phyloP scores from a whole-genome alignment of 106 monocot species.

The Dendrobium officinale region DNA sequence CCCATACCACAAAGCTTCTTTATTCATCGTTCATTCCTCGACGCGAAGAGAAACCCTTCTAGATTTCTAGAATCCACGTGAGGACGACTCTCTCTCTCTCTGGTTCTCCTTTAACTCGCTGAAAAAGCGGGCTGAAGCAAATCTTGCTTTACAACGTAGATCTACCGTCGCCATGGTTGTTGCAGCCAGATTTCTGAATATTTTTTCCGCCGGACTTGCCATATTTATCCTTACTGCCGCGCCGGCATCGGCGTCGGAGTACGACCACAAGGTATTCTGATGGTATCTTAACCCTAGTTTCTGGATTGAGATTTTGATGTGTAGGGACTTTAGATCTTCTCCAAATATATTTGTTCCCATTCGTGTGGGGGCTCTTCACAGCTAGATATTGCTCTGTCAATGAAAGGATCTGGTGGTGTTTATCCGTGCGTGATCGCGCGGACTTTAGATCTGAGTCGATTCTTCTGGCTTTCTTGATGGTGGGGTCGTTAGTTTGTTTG shows the following conservation, averaged over 20 bases:
- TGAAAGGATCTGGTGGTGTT: background rate
- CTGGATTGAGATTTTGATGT: background rate
- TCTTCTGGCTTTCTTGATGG: background rate
- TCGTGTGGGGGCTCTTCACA: background rate
- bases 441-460: background rate
- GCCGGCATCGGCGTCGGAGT: constrained; percentile 15
- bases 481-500: background rate
- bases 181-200: constrained; percentile 22
- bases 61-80: background rate
- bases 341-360: background rate
- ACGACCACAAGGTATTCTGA: constrained; percentile 21
- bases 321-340: background rate
- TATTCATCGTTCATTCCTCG: background rate
- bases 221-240: constrained; percentile 24
- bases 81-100: background rate
- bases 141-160: background rate
- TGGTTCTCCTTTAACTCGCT: background rate
- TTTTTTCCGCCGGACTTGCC: background rate
- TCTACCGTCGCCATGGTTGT: constrained; percentile 35
- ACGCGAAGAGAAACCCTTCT: background rate
- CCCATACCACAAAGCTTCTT: background rate
- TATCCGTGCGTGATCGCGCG: background rate
- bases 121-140: background rate
- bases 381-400: background rate
- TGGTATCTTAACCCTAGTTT: constrained; percentile 1